phyloP scores from a whole-genome alignment of 257 asterid species.

The Solanum rostratum region DNA sequence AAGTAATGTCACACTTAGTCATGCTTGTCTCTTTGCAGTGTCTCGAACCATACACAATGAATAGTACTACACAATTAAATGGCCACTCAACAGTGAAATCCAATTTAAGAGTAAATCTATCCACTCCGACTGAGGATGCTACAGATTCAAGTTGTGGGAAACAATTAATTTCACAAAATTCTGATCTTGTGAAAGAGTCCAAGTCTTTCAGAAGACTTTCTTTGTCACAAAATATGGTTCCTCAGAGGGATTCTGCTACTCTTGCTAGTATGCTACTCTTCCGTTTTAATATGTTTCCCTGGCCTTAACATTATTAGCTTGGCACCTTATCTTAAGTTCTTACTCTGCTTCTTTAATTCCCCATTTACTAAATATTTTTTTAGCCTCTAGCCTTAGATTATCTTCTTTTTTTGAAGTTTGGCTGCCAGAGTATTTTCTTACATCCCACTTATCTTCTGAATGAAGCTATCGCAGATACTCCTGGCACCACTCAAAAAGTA shows the following conservation, averaged over 20 bases:
- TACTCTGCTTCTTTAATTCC: not conserved
- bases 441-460: constrained; percentile 12
- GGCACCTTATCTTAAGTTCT: not conserved
- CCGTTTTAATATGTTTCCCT: constrained; percentile 4
- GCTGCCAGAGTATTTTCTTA: constrained; percentile 3
- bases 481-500: constrained; percentile 71
- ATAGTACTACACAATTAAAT: constrained; percentile 41
- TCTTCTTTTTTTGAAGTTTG: not conserved
- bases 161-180: constrained; percentile 58
- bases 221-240: constrained; percentile 54
- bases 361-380: not conserved
- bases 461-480: constrained; percentile 57
- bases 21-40: constrained; percentile 47
- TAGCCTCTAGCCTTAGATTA: not conserved
- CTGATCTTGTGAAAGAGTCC: constrained; percentile 67
- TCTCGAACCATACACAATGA: constrained; percentile 75
- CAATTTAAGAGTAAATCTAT: constrained; percentile 44
- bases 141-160: constrained; percentile 58
- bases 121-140: constrained; percentile 45
- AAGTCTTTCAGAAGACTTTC: constrained; percentile 59
- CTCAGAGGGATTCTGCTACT: constrained; percentile 64
- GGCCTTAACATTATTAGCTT: constrained; percentile 1
- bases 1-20: constrained; percentile 12
- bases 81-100: constrained; percentile 52
- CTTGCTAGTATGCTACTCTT: constrained; percentile 40